Evolutionary conservation across 768 basidiomycete genomes (phyloP).

Genomic region (Amanita pseudoporphyria): DNA sequence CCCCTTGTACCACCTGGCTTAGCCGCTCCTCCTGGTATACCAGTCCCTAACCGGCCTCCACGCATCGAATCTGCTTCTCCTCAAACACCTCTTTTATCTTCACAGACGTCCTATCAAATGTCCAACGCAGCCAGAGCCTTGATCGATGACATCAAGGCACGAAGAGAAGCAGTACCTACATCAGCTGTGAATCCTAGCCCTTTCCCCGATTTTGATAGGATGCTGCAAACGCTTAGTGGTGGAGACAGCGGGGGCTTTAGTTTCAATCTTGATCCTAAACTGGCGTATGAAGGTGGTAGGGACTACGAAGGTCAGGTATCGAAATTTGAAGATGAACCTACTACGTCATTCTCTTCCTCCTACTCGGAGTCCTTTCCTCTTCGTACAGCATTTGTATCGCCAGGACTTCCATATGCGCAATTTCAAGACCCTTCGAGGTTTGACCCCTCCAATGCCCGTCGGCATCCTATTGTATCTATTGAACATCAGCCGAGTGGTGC

Average conservation of each 20-base stretch:
- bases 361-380: slow-evolving; percentile 64
- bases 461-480: slow-evolving; percentile 23
- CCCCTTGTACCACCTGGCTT: slow-evolving; percentile 40
- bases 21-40: slow-evolving; percentile 53
- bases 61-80: slow-evolving; percentile 42
- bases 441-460: slow-evolving; percentile 36
- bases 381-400: slow-evolving; percentile 39
- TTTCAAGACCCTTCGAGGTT: slow-evolving; percentile 43
- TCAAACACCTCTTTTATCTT: slow-evolving; percentile 41
- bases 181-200: slow-evolving; percentile 39
- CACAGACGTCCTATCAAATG: slow-evolving; percentile 71
- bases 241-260: slow-evolving; percentile 68
- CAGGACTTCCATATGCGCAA: slow-evolving; percentile 43
- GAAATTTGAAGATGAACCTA: slow-evolving; percentile 38
- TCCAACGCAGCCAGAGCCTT: slow-evolving; percentile 78
- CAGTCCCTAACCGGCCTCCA: slow-evolving; percentile 41
- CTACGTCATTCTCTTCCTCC: slow-evolving; percentile 50
- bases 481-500: slow-evolving; percentile 38
- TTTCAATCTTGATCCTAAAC: slow-evolving; percentile 78
- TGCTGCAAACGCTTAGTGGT: slow-evolving; percentile 60
- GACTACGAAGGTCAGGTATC: slow-evolving; percentile 33
- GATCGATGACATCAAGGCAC: slow-evolving; percentile 72
- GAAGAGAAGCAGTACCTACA: slow-evolving; percentile 49
- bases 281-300: slow-evolving; percentile 40
- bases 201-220: slow-evolving; percentile 87